Conservation (phyloP, 2,329 filamentous ascomycete species). For the Ceratocystis huliohia region DNA sequence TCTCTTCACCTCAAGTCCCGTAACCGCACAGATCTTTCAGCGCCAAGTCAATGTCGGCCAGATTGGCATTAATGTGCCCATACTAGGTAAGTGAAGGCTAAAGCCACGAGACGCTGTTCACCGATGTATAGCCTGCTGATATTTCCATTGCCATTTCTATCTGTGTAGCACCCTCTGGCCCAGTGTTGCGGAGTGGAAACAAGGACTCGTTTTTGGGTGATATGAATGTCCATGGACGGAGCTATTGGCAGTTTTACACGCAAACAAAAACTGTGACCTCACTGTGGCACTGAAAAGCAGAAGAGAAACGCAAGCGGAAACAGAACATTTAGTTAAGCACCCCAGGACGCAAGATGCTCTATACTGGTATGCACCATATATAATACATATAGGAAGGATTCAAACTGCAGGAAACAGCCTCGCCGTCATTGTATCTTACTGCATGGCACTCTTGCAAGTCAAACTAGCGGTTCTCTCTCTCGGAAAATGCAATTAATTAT, state of each 20-base stretch:
- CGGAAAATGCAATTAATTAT: conserved; percentile 12
- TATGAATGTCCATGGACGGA: conserved; percentile 20
- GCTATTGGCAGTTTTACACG: conserved; percentile 24
- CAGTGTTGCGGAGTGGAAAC: conserved; percentile 23
- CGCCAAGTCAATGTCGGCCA: conserved; percentile 24
- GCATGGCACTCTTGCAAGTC: neutral
- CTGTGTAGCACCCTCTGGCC: conserved; percentile 22
- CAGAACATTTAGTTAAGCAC: neutral
- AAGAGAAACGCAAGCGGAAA: neutral
- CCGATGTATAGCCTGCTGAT: neutral
- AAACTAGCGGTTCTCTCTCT: neutral
- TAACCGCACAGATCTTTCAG: conserved; percentile 23
- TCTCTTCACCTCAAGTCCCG: conserved; percentile 23
- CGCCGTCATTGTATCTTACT: no score
- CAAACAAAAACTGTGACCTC: conserved; percentile 24
- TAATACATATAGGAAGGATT: neutral
- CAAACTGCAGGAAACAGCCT: no score
- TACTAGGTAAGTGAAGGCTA: conserved; percentile 20
- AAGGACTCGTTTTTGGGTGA: conserved; percentile 26
- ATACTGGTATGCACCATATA: neutral
- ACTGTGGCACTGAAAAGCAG: conserved; percentile 27
- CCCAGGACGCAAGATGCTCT: neutral
- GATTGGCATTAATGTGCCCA: conserved; percentile 25
- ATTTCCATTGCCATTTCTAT: neutral
- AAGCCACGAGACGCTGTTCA: neutral